phyloP scores from a whole-genome alignment of 2,329 filamentous ascomycete species.

The Penicillium sp. region DNA sequence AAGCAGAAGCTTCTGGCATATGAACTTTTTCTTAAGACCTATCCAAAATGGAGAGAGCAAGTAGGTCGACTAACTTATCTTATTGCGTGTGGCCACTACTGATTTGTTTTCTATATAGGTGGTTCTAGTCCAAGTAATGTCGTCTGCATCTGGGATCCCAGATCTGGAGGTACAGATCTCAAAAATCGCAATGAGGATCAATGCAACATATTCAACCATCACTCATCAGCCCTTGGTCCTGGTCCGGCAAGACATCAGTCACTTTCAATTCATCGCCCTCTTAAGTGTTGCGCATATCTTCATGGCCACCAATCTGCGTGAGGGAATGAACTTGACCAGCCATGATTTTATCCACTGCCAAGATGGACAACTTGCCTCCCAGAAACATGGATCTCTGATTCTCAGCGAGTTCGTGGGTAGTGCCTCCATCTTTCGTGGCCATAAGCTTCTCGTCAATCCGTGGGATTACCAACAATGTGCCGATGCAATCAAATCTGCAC shows the following conservation, averaged over 20 bases:
- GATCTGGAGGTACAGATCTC: slow-evolving; percentile 84
- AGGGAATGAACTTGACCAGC: slow-evolving; percentile 93
- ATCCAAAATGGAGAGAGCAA: slow-evolving; percentile 81
- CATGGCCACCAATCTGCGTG: slow-evolving; percentile 90
- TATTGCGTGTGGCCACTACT: slow-evolving; percentile 4
- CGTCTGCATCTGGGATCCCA: slow-evolving; percentile 78
- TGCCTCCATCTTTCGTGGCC: slow-evolving; percentile 74
- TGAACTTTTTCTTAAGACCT: slow-evolving; percentile 86
- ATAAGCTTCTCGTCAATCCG: slow-evolving; percentile 83
- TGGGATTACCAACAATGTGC: slow-evolving; percentile 91
- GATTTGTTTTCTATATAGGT: slow-evolving; percentile 49
- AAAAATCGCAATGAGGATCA: slow-evolving; percentile 90
- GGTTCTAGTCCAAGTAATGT: slow-evolving; percentile 88
- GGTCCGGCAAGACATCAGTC: slow-evolving; percentile 88
- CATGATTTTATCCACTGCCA: slow-evolving; percentile 93
- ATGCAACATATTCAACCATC: slow-evolving; percentile 81
- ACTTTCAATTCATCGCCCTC: slow-evolving; percentile 86
- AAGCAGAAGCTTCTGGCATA: slow-evolving; percentile 88
- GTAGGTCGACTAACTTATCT: slow-evolving; percentile 31
- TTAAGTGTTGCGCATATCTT: slow-evolving; percentile 83
- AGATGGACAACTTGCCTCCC: slow-evolving; percentile 69
- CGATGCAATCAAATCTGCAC: slow-evolving; percentile 74
- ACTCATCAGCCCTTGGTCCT: slow-evolving; percentile 90
- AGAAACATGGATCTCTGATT: slow-evolving; percentile 84
- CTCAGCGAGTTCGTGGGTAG: slow-evolving; percentile 93